phyloP scores from a whole-genome alignment of 192 early-diverging fungal species.

The Podila epicladia region DNA sequence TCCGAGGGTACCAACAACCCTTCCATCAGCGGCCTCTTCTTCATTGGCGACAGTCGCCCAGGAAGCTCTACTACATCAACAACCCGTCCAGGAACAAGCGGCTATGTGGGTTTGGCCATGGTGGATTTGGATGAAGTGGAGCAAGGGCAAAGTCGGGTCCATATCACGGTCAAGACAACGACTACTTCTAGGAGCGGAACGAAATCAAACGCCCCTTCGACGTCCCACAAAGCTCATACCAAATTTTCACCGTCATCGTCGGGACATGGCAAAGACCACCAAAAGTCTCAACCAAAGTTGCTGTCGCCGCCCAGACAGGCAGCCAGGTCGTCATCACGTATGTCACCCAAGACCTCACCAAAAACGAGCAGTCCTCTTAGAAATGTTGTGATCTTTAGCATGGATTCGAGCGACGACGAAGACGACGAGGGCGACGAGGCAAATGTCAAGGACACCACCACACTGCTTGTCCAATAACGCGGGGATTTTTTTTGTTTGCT shows the following conservation, averaged over 20 bases:
- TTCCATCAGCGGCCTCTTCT: conserved; percentile 9
- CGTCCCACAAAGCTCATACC: not conserved
- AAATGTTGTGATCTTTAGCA: conserved; percentile 39
- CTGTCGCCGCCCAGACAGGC: conserved; percentile 5
- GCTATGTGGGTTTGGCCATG: conserved; percentile 41
- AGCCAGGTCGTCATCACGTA: conserved; percentile 17
- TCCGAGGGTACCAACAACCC: not conserved
- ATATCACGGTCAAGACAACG: not conserved
- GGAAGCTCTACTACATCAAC: not conserved
- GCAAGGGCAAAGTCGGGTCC: conserved; percentile 29
- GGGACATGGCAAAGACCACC: not conserved
- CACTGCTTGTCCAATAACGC: not conserved
- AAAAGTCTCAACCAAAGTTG: conserved; percentile 14
- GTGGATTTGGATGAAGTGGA: conserved; percentile 42
- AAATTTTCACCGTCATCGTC: not conserved
- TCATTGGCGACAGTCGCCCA: conserved; percentile 17
- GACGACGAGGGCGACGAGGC: conserved; percentile 6
- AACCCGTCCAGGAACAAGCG: conserved; percentile 20
- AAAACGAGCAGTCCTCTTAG: conserved; percentile 42
- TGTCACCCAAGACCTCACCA: conserved; percentile 29
- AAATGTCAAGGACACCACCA: not conserved
- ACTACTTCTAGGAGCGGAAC: not conserved
- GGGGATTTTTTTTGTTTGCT: not conserved
- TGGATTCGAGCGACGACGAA: conserved; percentile 37
- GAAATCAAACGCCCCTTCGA: not conserved